phyloP scores from a whole-genome alignment of 805 yeast genomes.

The Metahyphopichia silvanorum region DNA sequence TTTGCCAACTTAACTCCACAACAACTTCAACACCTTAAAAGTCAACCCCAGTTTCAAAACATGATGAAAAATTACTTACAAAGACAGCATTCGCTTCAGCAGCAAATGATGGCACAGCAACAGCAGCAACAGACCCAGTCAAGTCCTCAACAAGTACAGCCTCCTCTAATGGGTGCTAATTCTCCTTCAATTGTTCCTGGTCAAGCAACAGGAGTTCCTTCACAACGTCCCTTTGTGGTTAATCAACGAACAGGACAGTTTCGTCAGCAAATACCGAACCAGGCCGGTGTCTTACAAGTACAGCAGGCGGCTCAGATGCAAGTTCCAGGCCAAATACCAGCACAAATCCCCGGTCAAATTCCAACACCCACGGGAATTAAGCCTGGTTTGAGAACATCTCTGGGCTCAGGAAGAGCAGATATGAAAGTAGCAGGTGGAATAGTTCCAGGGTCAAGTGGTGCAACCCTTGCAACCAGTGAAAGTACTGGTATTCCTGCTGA shows the following conservation, averaged over 20 bases:
- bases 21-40: conserved; percentile 39
- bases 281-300: background rate
- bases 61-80: conserved; percentile 39
- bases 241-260: conserved; percentile 3
- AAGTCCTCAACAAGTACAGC: conserved; percentile 8
- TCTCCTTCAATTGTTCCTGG: conserved; percentile 5
- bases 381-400: background rate
- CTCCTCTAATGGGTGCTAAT: conserved; percentile 2
- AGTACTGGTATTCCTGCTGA: conserved; percentile 30
- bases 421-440: conserved; percentile 4
- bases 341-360: too few relatives aligned
- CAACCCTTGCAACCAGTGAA: too few relatives aligned
- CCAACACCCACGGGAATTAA: too few relatives aligned
- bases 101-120: conserved; percentile 33
- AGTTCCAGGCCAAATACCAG: background rate
- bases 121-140: conserved; percentile 11
- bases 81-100: conserved; percentile 29
- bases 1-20: conserved; percentile 36
- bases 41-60: conserved; percentile 42
- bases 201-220: conserved; percentile 5
- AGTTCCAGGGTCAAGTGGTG: conserved; percentile 4
- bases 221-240: conserved; percentile 1
- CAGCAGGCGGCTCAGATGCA: background rate
- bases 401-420: background rate
- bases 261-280: conserved; percentile 1